Evolutionary conservation across 805 yeast genomes (phyloP).

Genomic region (Candida alai): DNA sequence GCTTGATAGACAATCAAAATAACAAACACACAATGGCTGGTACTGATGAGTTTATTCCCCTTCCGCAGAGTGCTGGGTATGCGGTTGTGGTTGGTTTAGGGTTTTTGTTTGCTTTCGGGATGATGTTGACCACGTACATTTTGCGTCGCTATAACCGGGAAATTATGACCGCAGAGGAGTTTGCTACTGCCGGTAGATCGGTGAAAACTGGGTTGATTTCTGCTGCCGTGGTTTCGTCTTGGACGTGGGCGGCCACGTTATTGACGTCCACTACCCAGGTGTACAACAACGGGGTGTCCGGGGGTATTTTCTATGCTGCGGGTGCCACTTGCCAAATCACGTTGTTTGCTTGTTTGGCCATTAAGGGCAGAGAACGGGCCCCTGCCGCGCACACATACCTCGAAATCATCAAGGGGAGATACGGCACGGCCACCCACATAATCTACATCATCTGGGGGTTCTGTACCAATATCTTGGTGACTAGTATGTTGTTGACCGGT

Average conservation of each 20-base stretch:
- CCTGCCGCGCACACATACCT: constrained; percentile 90
- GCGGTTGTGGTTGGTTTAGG: constrained; percentile 90
- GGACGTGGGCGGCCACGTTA: constrained; percentile 67
- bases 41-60: constrained; percentile 19
- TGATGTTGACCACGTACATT: constrained; percentile 71
- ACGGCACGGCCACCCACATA: constrained; percentile 71
- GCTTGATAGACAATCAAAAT: too few species aligned
- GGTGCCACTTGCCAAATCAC: constrained; percentile 91
- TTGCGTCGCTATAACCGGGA: constrained; percentile 79
- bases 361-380: constrained; percentile 83
- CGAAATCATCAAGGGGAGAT: constrained; percentile 78
- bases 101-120: constrained; percentile 68
- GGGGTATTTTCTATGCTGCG: constrained; percentile 80
- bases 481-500: constrained; percentile 89
- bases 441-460: constrained; percentile 75
- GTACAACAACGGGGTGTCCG: constrained; percentile 70
- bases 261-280: constrained; percentile 62
- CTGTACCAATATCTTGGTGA: constrained; percentile 84
- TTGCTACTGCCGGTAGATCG: constrained; percentile 87
- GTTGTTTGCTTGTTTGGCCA: constrained; percentile 80
- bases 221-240: constrained; percentile 86
- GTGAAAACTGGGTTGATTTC: constrained; percentile 82
- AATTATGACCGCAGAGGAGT: constrained; percentile 88
- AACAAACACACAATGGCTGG: constrained; percentile 3
- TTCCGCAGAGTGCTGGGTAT: constrained; percentile 80